phyloP scores from a whole-genome alignment of 495 filamentous ascomycete species.

The Astrothelium macrocarpum region DNA sequence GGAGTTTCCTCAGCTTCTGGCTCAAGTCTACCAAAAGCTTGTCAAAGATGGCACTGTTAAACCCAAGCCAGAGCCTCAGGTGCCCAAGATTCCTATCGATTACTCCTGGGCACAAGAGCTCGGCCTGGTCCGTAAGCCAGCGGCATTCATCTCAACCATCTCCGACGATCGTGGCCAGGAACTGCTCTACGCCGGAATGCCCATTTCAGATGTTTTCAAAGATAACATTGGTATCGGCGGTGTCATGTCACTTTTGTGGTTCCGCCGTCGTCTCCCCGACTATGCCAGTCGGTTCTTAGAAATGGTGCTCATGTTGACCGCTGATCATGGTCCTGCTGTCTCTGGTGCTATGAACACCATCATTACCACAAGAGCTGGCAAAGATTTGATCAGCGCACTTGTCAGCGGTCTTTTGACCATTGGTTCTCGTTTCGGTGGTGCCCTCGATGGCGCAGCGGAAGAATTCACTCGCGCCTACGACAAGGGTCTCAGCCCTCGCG shows the following conservation, averaged over 20 bases:
- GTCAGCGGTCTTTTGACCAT: conserved; percentile 97
- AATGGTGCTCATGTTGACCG: conserved; percentile 99
- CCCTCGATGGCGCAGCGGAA: conserved; percentile 92
- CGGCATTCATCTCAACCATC: conserved; percentile 99
- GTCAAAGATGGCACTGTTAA: conserved; percentile 74
- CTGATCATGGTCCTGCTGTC: conserved; percentile 96
- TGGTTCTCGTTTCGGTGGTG: conserved; percentile 96
- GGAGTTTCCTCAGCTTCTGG: conserved; percentile 72
- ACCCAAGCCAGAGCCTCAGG: conserved; percentile 77
- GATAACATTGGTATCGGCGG: conserved; percentile 98
- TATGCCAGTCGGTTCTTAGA: conserved; percentile 98
- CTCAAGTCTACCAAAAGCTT: conserved; percentile 71
- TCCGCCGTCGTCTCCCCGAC: conserved; percentile 92
- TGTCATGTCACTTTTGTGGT: conserved; percentile 99
- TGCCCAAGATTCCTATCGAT: conserved; percentile 98
- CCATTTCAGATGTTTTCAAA: conserved; percentile 97
- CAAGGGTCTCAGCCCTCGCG: conserved; percentile 94
- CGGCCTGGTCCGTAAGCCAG: conserved; percentile 97
- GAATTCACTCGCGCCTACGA: conserved; percentile 98
- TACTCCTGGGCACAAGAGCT: conserved; percentile 99
- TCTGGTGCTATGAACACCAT: conserved; percentile 99
- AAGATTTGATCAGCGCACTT: conserved; percentile 91
- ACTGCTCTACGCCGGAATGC: conserved; percentile 96
- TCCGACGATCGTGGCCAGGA: conserved; percentile 99
- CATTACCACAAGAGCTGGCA: conserved; percentile 97